Conservation (phyloP, 345 rosid species). For the Lenwebbia sp. region DNA sequence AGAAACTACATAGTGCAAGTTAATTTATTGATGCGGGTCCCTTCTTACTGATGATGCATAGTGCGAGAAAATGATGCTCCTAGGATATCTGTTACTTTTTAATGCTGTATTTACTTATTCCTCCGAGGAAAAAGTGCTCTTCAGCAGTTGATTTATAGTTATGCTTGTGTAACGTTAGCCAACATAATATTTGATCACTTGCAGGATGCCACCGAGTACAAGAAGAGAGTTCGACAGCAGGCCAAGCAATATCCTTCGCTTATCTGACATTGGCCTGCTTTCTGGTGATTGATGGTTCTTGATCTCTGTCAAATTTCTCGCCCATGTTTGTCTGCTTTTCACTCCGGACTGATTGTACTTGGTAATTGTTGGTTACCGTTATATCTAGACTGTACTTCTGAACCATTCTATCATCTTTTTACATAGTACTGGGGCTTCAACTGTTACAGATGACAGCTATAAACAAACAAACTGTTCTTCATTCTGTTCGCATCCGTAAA, state of each 20-base stretch:
- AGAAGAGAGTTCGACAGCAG: constrained; percentile 81
- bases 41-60: not conserved
- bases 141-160: not conserved
- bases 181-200: not conserved
- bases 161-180: not conserved
- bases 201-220: constrained; percentile 74
- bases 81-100: not conserved
- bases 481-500: not conserved
- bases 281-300: not conserved
- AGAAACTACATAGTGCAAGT: not conserved
- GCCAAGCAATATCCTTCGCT: constrained; percentile 83
- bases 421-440: not conserved
- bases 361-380: constrained; percentile 8
- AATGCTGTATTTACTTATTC: not conserved
- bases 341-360: constrained; percentile 4
- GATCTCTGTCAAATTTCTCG: not conserved
- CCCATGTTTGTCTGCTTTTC: constrained; percentile 1
- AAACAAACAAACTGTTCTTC: not conserved
- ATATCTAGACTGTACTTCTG: constrained; percentile 1
- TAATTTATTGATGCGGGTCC: not conserved
- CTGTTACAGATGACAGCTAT: not conserved
- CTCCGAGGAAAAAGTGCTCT: not conserved
- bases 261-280: constrained; percentile 10
- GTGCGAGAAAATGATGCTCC: not conserved
- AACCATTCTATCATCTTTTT: not conserved